Conservation (phyloP, 1,139 yeast species). For the Groenewaldozyma auringiensis region DNA sequence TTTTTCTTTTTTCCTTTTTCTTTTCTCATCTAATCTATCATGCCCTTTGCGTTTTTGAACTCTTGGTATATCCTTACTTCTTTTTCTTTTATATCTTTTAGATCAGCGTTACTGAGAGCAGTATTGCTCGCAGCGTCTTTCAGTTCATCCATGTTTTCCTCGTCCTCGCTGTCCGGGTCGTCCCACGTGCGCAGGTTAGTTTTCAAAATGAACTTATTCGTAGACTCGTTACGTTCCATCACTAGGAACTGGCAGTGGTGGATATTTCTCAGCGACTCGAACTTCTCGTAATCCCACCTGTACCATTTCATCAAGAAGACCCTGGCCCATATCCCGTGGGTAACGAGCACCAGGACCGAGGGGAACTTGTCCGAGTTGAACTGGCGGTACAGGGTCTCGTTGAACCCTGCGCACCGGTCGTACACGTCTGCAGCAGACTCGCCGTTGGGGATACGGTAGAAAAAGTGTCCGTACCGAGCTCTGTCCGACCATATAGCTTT, state of each 20-base stretch:
- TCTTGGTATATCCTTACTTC: slow-evolving; percentile 14
- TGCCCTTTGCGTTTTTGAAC: slow-evolving; percentile 7
- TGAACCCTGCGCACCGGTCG: slow-evolving; percentile 83
- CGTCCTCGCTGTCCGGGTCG: slow-evolving; percentile 21
- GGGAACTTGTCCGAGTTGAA: slow-evolving; percentile 64
- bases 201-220: slow-evolving; percentile 25
- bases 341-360: slow-evolving; percentile 67
- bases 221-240: slow-evolving; percentile 50
- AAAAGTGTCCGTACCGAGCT: slow-evolving; percentile 85
- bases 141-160: slow-evolving; percentile 12
- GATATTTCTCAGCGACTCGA: slow-evolving; percentile 71
- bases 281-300: slow-evolving; percentile 84
- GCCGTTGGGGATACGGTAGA: slow-evolving; percentile 85
- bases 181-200: slow-evolving; percentile 32
- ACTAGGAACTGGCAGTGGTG: slow-evolving; percentile 77
- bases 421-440: slow-evolving; percentile 95
- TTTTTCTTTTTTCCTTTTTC: neutral
- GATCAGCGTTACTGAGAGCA: slow-evolving; percentile 16
- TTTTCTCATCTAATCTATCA: neutral
- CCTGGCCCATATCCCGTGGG: slow-evolving; percentile 92
- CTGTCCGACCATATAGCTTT: slow-evolving; percentile 70
- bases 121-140: slow-evolving; percentile 10
- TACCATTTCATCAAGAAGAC: slow-evolving; percentile 90
- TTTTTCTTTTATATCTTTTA: slow-evolving; percentile 20
- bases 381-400: slow-evolving; percentile 76